A percentile compares a stretch with the other conserved stretches of the same genome.
phyloP scores from a whole-genome alignment of 345 rosid species.

The Noccaea bulbosa region DNA sequence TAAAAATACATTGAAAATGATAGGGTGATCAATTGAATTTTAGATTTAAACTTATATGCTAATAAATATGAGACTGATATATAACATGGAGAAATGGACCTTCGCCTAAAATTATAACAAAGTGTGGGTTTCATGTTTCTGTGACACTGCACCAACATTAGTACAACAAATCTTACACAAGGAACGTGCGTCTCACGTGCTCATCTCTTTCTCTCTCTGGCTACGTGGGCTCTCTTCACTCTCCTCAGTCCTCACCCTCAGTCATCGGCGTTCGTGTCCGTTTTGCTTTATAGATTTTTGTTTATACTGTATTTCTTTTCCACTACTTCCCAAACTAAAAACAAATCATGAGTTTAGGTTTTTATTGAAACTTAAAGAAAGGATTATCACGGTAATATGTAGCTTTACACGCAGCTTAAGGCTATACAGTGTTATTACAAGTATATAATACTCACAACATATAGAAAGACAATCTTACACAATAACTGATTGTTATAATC shows the following conservation, averaged over 20 bases:
- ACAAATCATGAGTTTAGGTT: constrained; percentile 32
- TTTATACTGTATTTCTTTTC: background rate
- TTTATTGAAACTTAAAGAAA: constrained; percentile 29
- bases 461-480: background rate
- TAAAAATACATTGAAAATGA: constrained; percentile 24
- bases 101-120: constrained; percentile 42
- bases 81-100: constrained; percentile 43
- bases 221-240: constrained; percentile 35
- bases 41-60: background rate
- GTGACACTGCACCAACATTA: constrained; percentile 44
- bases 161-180: constrained; percentile 45
- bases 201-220: constrained; percentile 17
- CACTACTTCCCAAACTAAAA: constrained; percentile 19
- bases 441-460: background rate
- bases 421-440: background rate
- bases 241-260: constrained; percentile 35
- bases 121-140: constrained; percentile 44
- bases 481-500: background rate
- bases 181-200: constrained; percentile 43
- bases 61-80: constrained; percentile 27
- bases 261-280: constrained; percentile 25
- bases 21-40: constrained; percentile 4
- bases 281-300: constrained; percentile 4
- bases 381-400: constrained; percentile 21
- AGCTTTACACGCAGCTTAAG: constrained; percentile 1